Evolutionary conservation across 2,329 filamentous ascomycete species (phyloP), one percentile per base, ranked within the genome.

Genomic region (Beauveria caledonica): DNA sequence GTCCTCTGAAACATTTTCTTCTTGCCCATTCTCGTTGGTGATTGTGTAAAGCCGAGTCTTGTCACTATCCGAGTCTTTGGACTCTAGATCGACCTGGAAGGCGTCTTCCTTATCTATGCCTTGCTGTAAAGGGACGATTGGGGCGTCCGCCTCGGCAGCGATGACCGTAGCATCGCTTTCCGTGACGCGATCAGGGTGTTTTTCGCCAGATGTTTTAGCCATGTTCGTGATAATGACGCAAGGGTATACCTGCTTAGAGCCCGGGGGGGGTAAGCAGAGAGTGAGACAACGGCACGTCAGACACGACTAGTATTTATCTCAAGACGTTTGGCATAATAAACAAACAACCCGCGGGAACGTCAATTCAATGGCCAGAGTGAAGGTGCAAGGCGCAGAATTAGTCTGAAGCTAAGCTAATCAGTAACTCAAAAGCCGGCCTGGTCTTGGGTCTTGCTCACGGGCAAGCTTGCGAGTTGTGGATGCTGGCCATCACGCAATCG

Each of bases 1-100:
- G n/a, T 81, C 71, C 46, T 80, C 77, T 7, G 68, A 66, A 49
- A 75, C 69, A n/a, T 65, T 64, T 52, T 69, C 66, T 55, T 74
- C 64, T 11, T 58, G 27, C 8, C 60, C 60, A 15, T 50, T 40
- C 9, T 57, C 53, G 25, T 58, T 58, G 27, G 40, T 57, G 29
- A 62, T 50, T 25, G 54, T 62, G 55, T 53, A 58, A 13, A 49
- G 21, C 2, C 48, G 21, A 1, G 33, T 33, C 23, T 56, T 60
- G 23, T 25, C 44, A 29, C 36, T 45, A 9, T 56, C 48, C 8
- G 53, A 27, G 25, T 45, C 52, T 17, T 57, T 61, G 46, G 60
- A 61, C 39, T 61, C 60, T 23, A 61, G 21, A 11, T 61, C 60
- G 25, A 61, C 23, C 27, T 58, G 19, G 15, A 57, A 36, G 46